Evolutionary conservation across 2,329 filamentous ascomycete genomes (phyloP).

Genomic region (Hirsutella thompsonii): DNA sequence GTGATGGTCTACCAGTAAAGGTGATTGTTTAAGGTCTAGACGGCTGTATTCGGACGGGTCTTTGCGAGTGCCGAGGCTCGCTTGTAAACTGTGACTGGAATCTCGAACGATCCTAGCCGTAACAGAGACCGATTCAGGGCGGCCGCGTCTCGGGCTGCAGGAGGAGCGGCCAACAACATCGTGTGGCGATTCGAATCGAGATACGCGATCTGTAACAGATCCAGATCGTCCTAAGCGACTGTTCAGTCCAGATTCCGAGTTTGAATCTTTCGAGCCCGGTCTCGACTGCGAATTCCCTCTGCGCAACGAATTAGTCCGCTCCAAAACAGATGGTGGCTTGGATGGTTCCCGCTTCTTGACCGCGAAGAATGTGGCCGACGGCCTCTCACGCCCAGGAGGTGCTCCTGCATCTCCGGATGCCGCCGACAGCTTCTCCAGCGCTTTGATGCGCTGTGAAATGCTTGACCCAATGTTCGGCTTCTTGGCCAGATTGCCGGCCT

Average conservation of each 20-base stretch:
- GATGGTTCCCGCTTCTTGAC: slow-evolving; percentile 38
- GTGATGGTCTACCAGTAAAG: slow-evolving; percentile 44
- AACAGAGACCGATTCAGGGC: slow-evolving; percentile 72
- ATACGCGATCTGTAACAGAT: slow-evolving; percentile 42
- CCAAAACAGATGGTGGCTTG: slow-evolving; percentile 30
- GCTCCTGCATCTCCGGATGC: slow-evolving; percentile 13
- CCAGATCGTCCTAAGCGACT: slow-evolving; percentile 32
- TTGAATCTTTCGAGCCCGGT: slow-evolving; percentile 30
- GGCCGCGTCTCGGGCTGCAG: slow-evolving; percentile 27
- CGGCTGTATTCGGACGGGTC: slow-evolving; percentile 31
- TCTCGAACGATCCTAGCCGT: slow-evolving; percentile 74
- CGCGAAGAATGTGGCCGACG: slow-evolving; percentile 45
- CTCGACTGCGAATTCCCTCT: slow-evolving; percentile 16
- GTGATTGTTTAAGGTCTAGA: slow-evolving; percentile 45
- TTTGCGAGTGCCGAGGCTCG: slow-evolving; percentile 24
- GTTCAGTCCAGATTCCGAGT: slow-evolving; percentile 26
- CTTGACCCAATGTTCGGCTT: slow-evolving; percentile 78
- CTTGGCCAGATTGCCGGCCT: slow-evolving; percentile 33
- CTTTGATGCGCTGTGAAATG: slow-evolving; percentile 90
- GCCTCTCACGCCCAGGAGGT: slow-evolving; percentile 19
- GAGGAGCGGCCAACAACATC: slow-evolving; percentile 10
- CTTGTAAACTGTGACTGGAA: slow-evolving; percentile 28
- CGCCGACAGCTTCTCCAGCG: slow-evolving; percentile 65
- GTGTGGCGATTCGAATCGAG: slow-evolving; percentile 35
- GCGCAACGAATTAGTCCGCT: slow-evolving; percentile 27